Base-by-base conservation (phyloP, 208 protist genomes). In the Angomonas ambiguus region DNA sequence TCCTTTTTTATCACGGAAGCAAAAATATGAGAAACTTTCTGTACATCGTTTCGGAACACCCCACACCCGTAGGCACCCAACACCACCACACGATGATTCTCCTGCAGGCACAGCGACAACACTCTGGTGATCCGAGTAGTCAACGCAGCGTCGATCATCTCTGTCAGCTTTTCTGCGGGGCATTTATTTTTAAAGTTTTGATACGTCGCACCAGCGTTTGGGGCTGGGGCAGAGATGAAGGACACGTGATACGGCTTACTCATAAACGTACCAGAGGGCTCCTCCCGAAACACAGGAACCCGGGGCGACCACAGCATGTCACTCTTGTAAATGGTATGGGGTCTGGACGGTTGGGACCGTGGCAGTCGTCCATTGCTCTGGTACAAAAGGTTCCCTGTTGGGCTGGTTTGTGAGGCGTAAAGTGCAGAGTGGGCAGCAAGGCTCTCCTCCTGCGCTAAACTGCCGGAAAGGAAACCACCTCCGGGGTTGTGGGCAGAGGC, bases 1-100 rank as follows among this genome's bases (percentile, higher is more conserved):
- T 35, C 35, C 0, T 58, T 58, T 2, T 66, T 10, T 3, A 65
- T 31, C 41, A 33, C 35, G 13, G 31, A 48, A 20, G 22, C 2
- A 24, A 49, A 65, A 25, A 72, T 45, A 1, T 32, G 16, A 8
- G 45, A 38, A 34, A 72, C 67, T 2, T 24, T 55, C 13, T 0
- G 2, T 2, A 35, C 30, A 16, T 57, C 42, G 25, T 72, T 72
- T 28, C 59, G 56, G 27, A 72, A 72, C 27, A 72, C 67, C 1
- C 67, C 67, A 58, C 67, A 72, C 45, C 67, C 67, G 49, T 72
- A 72, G 16, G 67, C 67, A 25, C 67, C 67, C 2, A 72, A 58
- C 3, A 72, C 67, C 1, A 72, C 49, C 1, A 25, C 27, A 11
- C 20, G 33, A 2, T 34, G 25, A 32, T 49, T 33, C 20, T 65